Base-by-base conservation (phyloP, 1,139 yeast species). In the Pichia cactophila region DNA sequence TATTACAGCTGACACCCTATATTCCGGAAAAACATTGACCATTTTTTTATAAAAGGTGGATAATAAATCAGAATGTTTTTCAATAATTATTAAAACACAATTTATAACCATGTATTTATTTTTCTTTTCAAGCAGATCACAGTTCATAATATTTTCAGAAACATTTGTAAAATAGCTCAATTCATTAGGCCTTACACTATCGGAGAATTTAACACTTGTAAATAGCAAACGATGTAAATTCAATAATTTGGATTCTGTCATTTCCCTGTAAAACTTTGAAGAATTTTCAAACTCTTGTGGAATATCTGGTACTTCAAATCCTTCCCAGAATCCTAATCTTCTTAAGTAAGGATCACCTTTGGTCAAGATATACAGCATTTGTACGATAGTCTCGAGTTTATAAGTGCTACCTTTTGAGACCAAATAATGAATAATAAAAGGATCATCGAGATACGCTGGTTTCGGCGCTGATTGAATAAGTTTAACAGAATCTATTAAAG, bases 51-150 rank as follows among this genome's bases (percentile, higher is more conserved):
- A 50, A 46, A 47, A 51, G 42, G 48, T 38, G 5, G 52, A 48
- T 35, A 54, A 40, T 12, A 54, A 33, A 36, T 54, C 49, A 3
- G 54, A 51, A 38, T 53, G 55, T 35, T 51, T 51, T 2, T 42
- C 43, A 17, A 53, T 40, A 23, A 54, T 23, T 26, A 44, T 42
- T 17, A 49, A 49, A n/a, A 46, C 44, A 42, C 52, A 43, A 36
- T 51, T 47, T 40, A 53, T 47, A 12, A 50, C 44, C n/a, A 33
- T 26, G 26, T 41, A 46, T 45, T 54, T 53, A 6, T 39, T 33
- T 12, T 20, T 41, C 8, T 43, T 41, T 4, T 45, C 11, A 5
- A 48, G 33, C 2, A 17, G 23, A 11, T 44, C 44, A 17, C 23
- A 37, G 14, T 36, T 45, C 4, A 52, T 33, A 10, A 54, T 17